Conservation (phyloP, 2,329 filamentous ascomycete species). For the Sphaerostilbella broomeana region DNA sequence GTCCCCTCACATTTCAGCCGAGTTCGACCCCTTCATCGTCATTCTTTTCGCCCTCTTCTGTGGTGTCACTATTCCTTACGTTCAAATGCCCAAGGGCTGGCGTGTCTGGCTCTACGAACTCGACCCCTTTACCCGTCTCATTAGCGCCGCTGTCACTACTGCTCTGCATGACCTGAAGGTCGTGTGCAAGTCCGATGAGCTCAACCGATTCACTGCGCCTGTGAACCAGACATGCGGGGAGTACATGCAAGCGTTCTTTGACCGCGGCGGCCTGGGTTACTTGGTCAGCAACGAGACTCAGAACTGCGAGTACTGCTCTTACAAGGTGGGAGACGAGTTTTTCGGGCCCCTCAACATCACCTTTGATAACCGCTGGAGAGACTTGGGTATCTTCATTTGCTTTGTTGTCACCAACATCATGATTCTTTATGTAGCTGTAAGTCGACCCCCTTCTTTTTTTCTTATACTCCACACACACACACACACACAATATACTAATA, state of each 20-base stretch:
- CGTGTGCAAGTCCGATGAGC: slow-evolving; percentile 52
- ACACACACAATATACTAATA: slow-evolving; percentile 8
- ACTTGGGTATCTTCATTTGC: slow-evolving; percentile 69
- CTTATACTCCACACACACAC: not conserved
- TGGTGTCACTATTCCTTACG: slow-evolving; percentile 73
- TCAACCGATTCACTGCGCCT: slow-evolving; percentile 63
- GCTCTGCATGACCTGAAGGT: slow-evolving; percentile 63
- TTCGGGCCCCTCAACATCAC: slow-evolving; percentile 60
- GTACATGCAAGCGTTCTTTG: slow-evolving; percentile 70
- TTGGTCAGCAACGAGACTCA: slow-evolving; percentile 58
- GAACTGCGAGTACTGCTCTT: slow-evolving; percentile 76
- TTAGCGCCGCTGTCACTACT: slow-evolving; percentile 72
- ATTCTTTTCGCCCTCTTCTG: slow-evolving; percentile 82
- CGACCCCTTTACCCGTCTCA: slow-evolving; percentile 75
- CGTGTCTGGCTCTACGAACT: slow-evolving; percentile 75
- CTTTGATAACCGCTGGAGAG: slow-evolving; percentile 69
- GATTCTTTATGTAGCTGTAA: slow-evolving; percentile 47
- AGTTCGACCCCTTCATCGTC: slow-evolving; percentile 76
- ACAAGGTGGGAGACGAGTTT: slow-evolving; percentile 73
- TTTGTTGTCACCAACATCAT: slow-evolving; percentile 75
- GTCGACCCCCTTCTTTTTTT: slow-evolving; percentile 20
- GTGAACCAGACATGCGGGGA: slow-evolving; percentile 60
- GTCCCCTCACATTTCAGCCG: slow-evolving; percentile 67
- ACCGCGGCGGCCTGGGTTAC: slow-evolving; percentile 62
- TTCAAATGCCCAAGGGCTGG: slow-evolving; percentile 75